Base-by-base conservation (phyloP, 2,329 filamentous ascomycete genomes). In the Zymoseptoria pseudotritici region DNA sequence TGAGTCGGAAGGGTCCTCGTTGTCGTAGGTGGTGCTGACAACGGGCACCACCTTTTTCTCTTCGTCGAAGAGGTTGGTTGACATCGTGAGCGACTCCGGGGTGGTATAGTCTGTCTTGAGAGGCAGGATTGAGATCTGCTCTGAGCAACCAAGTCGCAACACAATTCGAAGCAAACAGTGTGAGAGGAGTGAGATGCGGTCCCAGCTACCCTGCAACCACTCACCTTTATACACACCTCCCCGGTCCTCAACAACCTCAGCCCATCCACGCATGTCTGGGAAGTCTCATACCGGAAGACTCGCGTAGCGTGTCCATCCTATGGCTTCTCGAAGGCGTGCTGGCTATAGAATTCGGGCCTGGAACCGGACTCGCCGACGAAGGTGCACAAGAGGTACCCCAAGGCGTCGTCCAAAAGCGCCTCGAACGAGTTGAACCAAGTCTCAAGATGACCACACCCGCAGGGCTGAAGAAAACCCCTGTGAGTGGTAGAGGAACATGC, bases 31-130 rank as follows among this genome's bases (percentile, higher is more conserved):
- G 13, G 36, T 42, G 36, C 36, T 42, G 36, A 42, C 58, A 17
- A 17, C 13, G 11, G 36, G 36, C 36, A 42, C 36, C 11, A 17
- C 36, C 36, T 42, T 42, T 57, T 62, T 56, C 58, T 64, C 62
- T 2, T 58, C 56, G 50, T 63, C 52, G 53, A 36, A 51, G n/a
- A 26, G 17, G 3, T 9, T 10, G 24, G 58, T 53, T 2, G 61
- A 46, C 61, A 63, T 63, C 46, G 26, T 36, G 49, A 21, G 22
- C 17, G 13, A 17, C 1, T 42, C 36, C 4, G 17, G 11, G 4
- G 11, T 13, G 36, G 36, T 11, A 10, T 42, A 13, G 36, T 42
- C 10, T 13, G 17, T 17, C 36, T 4, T 17, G 1, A 2, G 3
- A 42, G 36, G 17, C 36, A 42, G 4, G 36, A 42, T 2, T 42